These are phyloP conservation scores for Citrullus colocynthis DNA, from an alignment of 306 rosid genomes.

Conservation along the genomic window DNA sequence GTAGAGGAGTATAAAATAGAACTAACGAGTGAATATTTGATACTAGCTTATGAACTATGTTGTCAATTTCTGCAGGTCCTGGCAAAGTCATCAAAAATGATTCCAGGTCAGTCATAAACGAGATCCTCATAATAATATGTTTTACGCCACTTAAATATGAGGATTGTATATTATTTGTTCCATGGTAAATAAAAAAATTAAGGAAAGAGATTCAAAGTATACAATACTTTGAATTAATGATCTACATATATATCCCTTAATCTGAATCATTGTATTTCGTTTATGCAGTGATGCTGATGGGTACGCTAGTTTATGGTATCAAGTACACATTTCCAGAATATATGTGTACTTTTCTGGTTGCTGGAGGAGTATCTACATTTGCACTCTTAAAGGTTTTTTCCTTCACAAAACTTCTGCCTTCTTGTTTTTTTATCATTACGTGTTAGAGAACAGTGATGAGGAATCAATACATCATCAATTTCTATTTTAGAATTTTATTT, in stretches of 20 bases:
- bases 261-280: not conserved
- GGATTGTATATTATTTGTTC: too few species aligned
- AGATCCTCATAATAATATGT: not conserved
- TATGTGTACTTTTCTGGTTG: slow-evolving; percentile 80
- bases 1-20: not conserved
- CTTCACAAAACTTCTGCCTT: not conserved
- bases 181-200: not conserved
- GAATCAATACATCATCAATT: not conserved
- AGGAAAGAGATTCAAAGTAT: not conserved
- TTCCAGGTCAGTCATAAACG: slow-evolving; percentile 62
- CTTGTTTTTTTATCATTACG: not conserved
- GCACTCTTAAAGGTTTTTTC: slow-evolving; percentile 75
- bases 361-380: slow-evolving; percentile 91
- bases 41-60: not conserved
- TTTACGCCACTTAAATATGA: not conserved
- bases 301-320: slow-evolving; percentile 70
- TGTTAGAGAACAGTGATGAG: not conserved
- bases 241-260: not conserved
- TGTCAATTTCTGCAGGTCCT: slow-evolving; percentile 56
- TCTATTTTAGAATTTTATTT: not conserved
- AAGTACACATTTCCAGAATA: slow-evolving; percentile 71
- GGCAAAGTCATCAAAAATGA: slow-evolving; percentile 97
- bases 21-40: not conserved
- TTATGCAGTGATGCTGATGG: slow-evolving; percentile 95
- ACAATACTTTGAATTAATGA: not conserved